phyloP scores from a whole-genome alignment of 148 eudicot genomes.

The Cornus florida region DNA sequence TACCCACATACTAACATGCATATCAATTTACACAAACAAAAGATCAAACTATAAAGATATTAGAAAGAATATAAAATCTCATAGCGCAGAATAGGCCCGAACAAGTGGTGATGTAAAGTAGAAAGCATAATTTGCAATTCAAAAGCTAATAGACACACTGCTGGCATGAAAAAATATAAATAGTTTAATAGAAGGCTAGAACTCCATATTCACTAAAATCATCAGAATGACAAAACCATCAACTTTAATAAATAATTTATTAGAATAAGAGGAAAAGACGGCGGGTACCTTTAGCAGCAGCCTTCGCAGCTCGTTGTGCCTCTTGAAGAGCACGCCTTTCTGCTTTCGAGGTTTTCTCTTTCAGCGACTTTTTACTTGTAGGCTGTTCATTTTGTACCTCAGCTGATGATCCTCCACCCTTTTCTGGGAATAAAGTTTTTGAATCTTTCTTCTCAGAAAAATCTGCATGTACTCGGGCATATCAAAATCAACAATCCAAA shows the following conservation, averaged over 20 bases:
- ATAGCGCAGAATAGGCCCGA: too few species aligned
- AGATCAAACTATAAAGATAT: background rate
- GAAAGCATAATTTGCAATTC: background rate
- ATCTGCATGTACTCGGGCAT: constrained; percentile 8
- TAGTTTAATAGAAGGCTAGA: constrained; percentile 4
- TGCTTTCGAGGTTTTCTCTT: constrained; percentile 88
- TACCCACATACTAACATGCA: background rate
- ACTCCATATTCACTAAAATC: background rate
- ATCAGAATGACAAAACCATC: constrained; percentile 2
- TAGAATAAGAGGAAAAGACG: background rate
- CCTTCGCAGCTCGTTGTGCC: constrained; percentile 94
- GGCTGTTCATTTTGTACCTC: constrained; percentile 46
- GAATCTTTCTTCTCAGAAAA: constrained; percentile 20
- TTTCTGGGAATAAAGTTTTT: constrained; percentile 38
- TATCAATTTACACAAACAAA: background rate
- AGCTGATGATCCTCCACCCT: constrained; percentile 45
- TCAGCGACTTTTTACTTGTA: constrained; percentile 50
- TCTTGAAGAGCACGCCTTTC: constrained; percentile 97
- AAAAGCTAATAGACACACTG: background rate
- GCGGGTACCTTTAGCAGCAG: constrained; percentile 74
- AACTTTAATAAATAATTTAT: background rate
- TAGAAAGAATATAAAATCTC: background rate
- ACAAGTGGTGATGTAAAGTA: background rate
- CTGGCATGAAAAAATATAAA: background rate
- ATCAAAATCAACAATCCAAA: background rate